phyloP scores from a whole-genome alignment of 1,284 basidiomycete genomes.

The Ustilago tritici region DNA sequence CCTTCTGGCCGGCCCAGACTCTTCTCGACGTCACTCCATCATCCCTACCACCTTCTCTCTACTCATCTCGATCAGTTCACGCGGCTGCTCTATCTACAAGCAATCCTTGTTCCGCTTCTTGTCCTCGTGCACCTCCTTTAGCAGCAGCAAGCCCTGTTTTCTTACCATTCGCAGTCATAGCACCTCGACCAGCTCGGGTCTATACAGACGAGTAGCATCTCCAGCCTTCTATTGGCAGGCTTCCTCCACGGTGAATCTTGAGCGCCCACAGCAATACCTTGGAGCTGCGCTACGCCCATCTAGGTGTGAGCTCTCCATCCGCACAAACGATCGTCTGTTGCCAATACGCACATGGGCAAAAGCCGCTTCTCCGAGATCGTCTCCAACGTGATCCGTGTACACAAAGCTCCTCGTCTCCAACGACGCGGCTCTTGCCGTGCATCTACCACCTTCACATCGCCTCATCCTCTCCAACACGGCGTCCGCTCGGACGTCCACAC shows the following conservation, averaged over 20 bases:
- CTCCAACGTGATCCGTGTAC: constrained; percentile 15
- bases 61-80: not conserved
- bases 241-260: not conserved
- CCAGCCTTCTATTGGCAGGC: not conserved
- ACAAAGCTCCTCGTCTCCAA: constrained; percentile 12
- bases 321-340: not conserved
- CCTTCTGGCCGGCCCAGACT: constrained; percentile 33
- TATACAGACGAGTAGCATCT: not conserved
- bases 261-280: not conserved
- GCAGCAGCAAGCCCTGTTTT: not conserved
- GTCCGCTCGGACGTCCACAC: constrained; percentile 28
- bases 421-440: constrained; percentile 13
- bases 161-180: not conserved
- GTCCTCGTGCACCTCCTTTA: not conserved
- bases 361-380: constrained; percentile 41
- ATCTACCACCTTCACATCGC: constrained; percentile 1
- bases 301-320: not conserved
- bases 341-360: constrained; percentile 33
- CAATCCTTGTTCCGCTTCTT: not conserved
- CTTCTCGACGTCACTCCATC: not conserved
- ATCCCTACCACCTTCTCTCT: not conserved
- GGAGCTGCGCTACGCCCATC: not conserved
- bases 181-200: not conserved
- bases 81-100: not conserved
- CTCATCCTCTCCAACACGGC: constrained; percentile 3